Evolutionary conservation across 306 rosid genomes (phyloP), one percentile per base, ranked within the genome.

Genomic region (Mucuna pruriens): DNA sequence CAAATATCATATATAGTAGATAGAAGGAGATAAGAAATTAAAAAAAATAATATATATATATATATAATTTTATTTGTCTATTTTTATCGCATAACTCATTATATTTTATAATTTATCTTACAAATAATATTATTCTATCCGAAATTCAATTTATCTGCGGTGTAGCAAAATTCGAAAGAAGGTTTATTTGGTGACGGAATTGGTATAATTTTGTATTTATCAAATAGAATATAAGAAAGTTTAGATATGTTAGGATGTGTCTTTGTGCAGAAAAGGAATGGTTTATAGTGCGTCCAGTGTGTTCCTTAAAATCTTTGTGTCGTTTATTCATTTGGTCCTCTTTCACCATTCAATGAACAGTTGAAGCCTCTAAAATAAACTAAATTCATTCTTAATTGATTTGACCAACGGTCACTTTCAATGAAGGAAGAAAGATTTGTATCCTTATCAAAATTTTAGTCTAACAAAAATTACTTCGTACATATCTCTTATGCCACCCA

Each of bases 161-260:
- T 2, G 22, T 31, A 33, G 62, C 36, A 52, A 78, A 51, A 60
- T 65, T 51, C 6, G 9, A 66, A 13, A 66, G 57, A 26, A 36
- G 12, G 65, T 64, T 66, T 78, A 20, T 66, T 51, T 78, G 46
- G 67, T 48, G 20, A 78, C 67, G 82, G 57, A 61, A 51, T 34
- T 66, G 25, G 75, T 39, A 20, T 2, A 66, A 6, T 52, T 19
- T 19, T 33, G 33, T 64, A 33, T 11, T 61, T 76, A 23, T 55
- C 23, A 23, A 19, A 57, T 39, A 39, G 69, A 75, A 75, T 57
- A 57, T 5, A 29, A 71, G 2, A 46, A 52, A 34, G 36, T 54
- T 34, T 23, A 20, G 9, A 54, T 23, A 54, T 36, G 38, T 19
- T 34, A 20, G 51, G 48, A 54, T 48, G 16, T n/a, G 61, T 1